phyloP scores from a whole-genome alignment of 2,329 filamentous ascomycete genomes.

The Scedosporium aurantiacum region DNA sequence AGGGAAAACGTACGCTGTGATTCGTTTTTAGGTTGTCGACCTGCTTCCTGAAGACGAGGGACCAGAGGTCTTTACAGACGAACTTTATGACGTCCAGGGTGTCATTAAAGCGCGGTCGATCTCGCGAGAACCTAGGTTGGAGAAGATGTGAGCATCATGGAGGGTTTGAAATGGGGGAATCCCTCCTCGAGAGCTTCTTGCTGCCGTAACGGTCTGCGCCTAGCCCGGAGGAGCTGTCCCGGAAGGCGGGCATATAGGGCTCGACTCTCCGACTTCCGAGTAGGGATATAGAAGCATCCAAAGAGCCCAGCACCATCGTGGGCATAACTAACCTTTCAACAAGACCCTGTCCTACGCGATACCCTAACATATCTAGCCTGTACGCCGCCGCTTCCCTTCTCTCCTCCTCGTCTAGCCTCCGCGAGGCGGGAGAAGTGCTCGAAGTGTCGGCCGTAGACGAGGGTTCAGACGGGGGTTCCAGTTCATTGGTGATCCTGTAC shows the following conservation, averaged over 20 bases:
- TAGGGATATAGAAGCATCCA: too few relatives aligned
- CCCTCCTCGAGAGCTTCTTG: neutral
- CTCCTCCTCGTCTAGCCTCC: slow-evolving; percentile 62
- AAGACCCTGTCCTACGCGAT: slow-evolving; percentile 83
- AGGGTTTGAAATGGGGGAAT: neutral
- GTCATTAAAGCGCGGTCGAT: slow-evolving; percentile 79
- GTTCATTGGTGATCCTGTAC: slow-evolving; percentile 69
- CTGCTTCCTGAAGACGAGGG: slow-evolving; percentile 86
- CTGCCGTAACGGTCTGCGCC: too few relatives aligned
- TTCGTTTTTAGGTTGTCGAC: slow-evolving; percentile 99
- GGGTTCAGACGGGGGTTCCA: slow-evolving; percentile 32
- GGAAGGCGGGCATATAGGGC: neutral
- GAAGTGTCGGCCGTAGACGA: slow-evolving; percentile 10
- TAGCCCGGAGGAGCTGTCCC: neutral
- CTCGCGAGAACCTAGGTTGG: slow-evolving; percentile 62
- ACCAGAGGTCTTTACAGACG: slow-evolving; percentile 97
- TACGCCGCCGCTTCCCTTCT: slow-evolving; percentile 76
- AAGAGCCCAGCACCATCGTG: too few relatives aligned
- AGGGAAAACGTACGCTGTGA: slow-evolving; percentile 52
- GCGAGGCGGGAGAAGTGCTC: slow-evolving; percentile 8
- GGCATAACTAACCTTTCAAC: slow-evolving; percentile 62
- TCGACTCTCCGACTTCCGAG: too few relatives aligned
- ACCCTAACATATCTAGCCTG: slow-evolving; percentile 73
- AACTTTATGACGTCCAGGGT: slow-evolving; percentile 97
- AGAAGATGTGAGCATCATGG: neutral